These are phyloP conservation scores for Barnettozyma botsteinii DNA, from an alignment of 805 yeast genomes.

Conservation along the genomic window DNA sequence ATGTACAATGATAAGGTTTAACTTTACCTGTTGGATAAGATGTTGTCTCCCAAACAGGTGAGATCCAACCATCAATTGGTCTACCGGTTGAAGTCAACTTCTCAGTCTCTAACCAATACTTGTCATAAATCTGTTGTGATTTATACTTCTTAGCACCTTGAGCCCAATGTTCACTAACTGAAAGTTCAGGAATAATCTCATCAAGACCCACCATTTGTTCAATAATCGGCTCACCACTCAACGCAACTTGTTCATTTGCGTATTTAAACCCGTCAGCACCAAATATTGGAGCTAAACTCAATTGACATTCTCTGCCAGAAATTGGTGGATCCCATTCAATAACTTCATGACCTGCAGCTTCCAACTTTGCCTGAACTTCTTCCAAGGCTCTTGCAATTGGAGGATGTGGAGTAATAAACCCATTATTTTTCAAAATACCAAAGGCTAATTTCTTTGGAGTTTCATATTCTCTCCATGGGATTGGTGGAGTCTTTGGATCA, in stretches of 20 bases:
- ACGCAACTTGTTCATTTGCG: conserved; percentile 19
- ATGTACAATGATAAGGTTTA: conserved; percentile 32
- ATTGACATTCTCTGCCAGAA: conserved; percentile 22
- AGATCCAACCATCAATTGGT: conserved; percentile 42
- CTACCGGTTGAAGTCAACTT: conserved; percentile 30
- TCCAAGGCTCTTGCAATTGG: conserved; percentile 44
- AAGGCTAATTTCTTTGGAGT: conserved; percentile 31
- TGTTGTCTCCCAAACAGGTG: conserved; percentile 40
- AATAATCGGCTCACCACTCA: conserved; percentile 22
- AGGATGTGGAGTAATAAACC: conserved; percentile 44
- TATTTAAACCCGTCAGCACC: conserved; percentile 29
- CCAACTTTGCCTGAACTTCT: conserved; percentile 22
- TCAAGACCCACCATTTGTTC: conserved; percentile 25
- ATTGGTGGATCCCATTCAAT: conserved; percentile 36
- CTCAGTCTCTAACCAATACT: conserved; percentile 32
- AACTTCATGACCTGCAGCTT: conserved; percentile 36
- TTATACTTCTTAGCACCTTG: conserved; percentile 30
- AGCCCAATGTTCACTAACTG: conserved; percentile 35
- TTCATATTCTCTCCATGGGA: conserved; percentile 40
- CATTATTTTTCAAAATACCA: conserved; percentile 40
- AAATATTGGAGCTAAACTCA: conserved; percentile 26
- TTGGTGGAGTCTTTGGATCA: conserved; percentile 46
- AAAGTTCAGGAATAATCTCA: conserved; percentile 21
- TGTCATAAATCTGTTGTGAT: conserved; percentile 32
- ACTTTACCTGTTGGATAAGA: conserved; percentile 37